Base-by-base conservation (phyloP, 805 yeast species). In the Maudiozyma turicensis region DNA sequence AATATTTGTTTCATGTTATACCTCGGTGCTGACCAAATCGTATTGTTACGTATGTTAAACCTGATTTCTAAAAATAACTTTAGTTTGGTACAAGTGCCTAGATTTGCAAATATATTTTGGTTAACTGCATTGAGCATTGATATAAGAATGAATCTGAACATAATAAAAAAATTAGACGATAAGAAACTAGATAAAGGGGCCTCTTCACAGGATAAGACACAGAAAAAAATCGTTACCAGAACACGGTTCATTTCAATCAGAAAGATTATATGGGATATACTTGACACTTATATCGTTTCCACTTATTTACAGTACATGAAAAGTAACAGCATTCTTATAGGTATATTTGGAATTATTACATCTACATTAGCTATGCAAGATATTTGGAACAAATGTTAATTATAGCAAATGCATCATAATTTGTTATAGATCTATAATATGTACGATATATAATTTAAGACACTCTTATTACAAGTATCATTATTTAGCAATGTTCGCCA, bases 311-410 rank as follows among this genome's bases (percentile, higher is more conserved):
- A 76, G 50, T 68, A 72, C 67, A 69, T 84, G 57, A 73, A 73
- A 57, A 70, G 80, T 58, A 78, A 80, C 61, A 95, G 88, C 57
- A 90, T 93, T 45, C 73, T 82, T 41, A 77, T 86, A 45, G 96
- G 95, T 40, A 69, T 81, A 50, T 88, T 90, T 41, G 97, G 97
- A 61, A 74, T 84, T 32, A 68, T 85, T 52, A 87, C 96, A 37
- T 83, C 95, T 44, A 52, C 79, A 47, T 71, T 87, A 67, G 95
- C 95, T 41, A 72, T 87, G 47, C 77, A 75, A 61, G 88, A 84
- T 58, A 63, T 81, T 55, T 81, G 93, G 93, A 9, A 40, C 9
- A 40, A 28, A 10, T 40, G 43, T 28, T 40, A 28, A 40, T 20
- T 20, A 20, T 20, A 20, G 26, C 26, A 14, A 15, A 35, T 13